Evolutionary conservation across 305 asterid species (phyloP).

Genomic region (Petunia hybrid): DNA sequence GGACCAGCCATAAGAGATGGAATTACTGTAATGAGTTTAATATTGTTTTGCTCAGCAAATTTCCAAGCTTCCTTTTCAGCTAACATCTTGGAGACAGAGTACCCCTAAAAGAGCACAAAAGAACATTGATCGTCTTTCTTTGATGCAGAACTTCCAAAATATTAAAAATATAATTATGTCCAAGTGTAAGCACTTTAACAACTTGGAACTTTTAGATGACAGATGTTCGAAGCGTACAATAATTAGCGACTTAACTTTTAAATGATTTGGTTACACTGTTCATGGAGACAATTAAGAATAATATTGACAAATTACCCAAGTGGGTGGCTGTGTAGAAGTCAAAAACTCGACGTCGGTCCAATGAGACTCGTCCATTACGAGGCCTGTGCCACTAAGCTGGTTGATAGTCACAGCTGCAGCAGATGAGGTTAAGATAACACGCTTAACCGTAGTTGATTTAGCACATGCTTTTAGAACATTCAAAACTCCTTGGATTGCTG

Average conservation of each 20-base stretch:
- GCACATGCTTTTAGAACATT: conserved; percentile 36
- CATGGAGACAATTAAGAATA: neutral
- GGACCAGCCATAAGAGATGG: conserved; percentile 39
- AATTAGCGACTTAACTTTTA: neutral
- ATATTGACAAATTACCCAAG: conserved; percentile 34
- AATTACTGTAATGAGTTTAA: conserved; percentile 32
- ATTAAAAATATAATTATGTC: too few relatives aligned
- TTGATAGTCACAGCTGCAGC: conserved; percentile 39
- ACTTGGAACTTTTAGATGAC: too few relatives aligned
- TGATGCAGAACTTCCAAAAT: neutral
- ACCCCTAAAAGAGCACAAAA: conserved; percentile 31
- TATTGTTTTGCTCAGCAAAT: conserved; percentile 35
- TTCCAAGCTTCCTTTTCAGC: conserved; percentile 44
- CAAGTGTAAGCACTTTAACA: too few relatives aligned
- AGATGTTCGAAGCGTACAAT: too few relatives aligned
- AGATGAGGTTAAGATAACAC: conserved; percentile 40
- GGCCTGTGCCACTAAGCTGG: neutral
- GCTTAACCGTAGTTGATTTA: conserved; percentile 30
- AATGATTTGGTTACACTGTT: neutral
- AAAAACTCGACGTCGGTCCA: conserved; percentile 39
- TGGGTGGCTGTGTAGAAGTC: conserved; percentile 33
- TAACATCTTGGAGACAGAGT: conserved; percentile 40
- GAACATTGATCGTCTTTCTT: neutral
- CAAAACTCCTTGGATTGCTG: conserved; percentile 36
- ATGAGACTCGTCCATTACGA: conserved; percentile 34